Base-by-base conservation (phyloP, 1,284 basidiomycete species). In the Cryptococcus deneoformans region DNA sequence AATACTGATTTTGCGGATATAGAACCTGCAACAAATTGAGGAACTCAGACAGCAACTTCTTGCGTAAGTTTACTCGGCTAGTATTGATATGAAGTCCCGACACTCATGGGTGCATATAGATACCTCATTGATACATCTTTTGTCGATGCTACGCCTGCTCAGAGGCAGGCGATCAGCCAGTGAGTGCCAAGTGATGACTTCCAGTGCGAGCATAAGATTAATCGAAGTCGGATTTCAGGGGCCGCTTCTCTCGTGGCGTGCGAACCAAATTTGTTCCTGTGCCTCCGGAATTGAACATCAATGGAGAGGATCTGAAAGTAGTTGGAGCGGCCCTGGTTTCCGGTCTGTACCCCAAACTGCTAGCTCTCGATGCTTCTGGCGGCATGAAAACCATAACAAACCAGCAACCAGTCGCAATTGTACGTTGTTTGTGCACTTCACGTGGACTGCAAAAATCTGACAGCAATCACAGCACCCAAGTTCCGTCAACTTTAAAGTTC, bases 21-120 rank as follows among this genome's bases (percentile, higher is more conserved):
- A 94, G 86, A 97, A 92, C 68, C 79, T 99, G 56, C 87, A 92
- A 75, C 92, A 97, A 75, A 96, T 99, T 50, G 96, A 99, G 73
- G 96, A 99, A 71, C 82, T 99, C 36, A 86, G 95, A 6, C 92
- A 96, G 70, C 95, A 98, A 75, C 89, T 96, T 66, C 81, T 98
- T 44, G 86, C 88, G 82, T 90, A 65, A 63, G 79, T 68, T 35
- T 52, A n/a, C 10, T 48, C 38, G 16, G 29, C 29, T 29, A 29
- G 29, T 29, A 29, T 29, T 5, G 5, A 29, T 29, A 29, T 46
- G 39, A 44, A 34, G 38, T n/a, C 35, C 24, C 37, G 20, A n/a
- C 12, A 12, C 47, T 62, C 42, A 39, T 49, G n/a, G 37, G 20
- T 36, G 11, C 2, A 35, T 16, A 24, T 64, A 76, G 77, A 8